These are phyloP conservation scores for Mycena indigotica DNA, from an alignment of 768 basidiomycete species.

Conservation along the genomic window DNA sequence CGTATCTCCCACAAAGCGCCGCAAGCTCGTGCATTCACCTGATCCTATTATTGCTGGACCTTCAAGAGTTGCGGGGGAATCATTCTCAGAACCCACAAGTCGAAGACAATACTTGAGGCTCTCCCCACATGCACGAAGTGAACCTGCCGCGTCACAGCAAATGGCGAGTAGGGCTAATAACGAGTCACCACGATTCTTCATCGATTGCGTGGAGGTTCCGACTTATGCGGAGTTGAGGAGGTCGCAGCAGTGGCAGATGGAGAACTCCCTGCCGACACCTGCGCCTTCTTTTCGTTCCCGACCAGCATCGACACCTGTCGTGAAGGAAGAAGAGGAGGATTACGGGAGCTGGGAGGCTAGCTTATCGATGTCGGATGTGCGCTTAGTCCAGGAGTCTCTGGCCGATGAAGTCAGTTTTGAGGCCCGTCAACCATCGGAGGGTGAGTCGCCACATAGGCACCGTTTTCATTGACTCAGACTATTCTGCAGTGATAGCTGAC, in stretches of 20 bases:
- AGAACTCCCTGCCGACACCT: slow-evolving; percentile 23
- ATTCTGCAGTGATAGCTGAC: not conserved
- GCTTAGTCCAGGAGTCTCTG: slow-evolving; percentile 11
- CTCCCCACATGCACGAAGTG: slow-evolving; percentile 14
- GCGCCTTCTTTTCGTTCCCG: slow-evolving; percentile 20
- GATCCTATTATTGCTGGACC: slow-evolving; percentile 10
- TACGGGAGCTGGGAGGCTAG: slow-evolving; percentile 35
- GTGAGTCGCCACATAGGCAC: too few species aligned
- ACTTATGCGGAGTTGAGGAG: slow-evolving; percentile 18
- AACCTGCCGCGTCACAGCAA: slow-evolving; percentile 22
- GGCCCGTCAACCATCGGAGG: too few species aligned
- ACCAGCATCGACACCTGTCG: slow-evolving; percentile 8
- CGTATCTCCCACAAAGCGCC: slow-evolving; percentile 4
- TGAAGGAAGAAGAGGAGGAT: slow-evolving; percentile 22
- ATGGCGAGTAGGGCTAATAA: slow-evolving; percentile 15
- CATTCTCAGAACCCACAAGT: slow-evolving; percentile 33
- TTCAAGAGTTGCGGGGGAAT: slow-evolving; percentile 19
- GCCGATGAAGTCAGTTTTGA: not conserved
- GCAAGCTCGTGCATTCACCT: not conserved
- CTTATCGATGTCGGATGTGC: slow-evolving; percentile 19
- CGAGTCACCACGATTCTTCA: slow-evolving; percentile 6
- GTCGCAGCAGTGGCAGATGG: slow-evolving; percentile 1
- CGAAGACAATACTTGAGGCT: slow-evolving; percentile 15
- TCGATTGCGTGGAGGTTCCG: slow-evolving; percentile 35
- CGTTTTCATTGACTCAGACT: too few species aligned